Evolutionary conservation across 2,329 filamentous ascomycete genomes (phyloP).

Genomic region (Alternaria tenuissima): DNA sequence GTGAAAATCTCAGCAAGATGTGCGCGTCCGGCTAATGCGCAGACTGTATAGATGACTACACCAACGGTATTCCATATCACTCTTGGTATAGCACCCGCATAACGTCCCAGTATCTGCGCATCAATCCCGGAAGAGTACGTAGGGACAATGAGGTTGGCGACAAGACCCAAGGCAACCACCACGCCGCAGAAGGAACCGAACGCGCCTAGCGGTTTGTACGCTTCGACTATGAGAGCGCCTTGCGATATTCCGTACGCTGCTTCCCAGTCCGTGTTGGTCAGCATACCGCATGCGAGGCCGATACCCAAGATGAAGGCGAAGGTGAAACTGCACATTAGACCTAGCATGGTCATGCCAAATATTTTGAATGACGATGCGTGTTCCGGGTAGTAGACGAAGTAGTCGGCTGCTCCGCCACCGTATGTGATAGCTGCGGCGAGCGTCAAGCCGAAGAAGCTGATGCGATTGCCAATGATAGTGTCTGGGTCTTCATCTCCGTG

Average conservation of each 20-base stretch:
- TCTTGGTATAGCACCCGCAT: conserved; percentile 66
- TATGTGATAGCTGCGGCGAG: conserved; percentile 72
- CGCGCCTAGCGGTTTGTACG: conserved; percentile 64
- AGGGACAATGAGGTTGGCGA: conserved; percentile 71
- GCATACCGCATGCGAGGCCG: conserved; percentile 67
- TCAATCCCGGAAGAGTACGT: conserved; percentile 71
- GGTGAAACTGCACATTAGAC: conserved; percentile 66
- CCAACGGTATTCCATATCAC: conserved; percentile 71
- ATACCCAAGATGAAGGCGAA: conserved; percentile 70
- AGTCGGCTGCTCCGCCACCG: conserved; percentile 69
- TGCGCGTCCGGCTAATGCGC: conserved; percentile 68
- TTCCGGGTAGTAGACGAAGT: conserved; percentile 71
- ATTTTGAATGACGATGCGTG: conserved; percentile 61
- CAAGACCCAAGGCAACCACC: conserved; percentile 68
- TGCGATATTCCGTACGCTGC: conserved; percentile 66
- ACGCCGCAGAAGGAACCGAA: conserved; percentile 75
- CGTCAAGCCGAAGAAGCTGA: conserved; percentile 76
- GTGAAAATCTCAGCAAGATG: conserved; percentile 71
- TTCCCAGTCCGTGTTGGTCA: conserved; percentile 62
- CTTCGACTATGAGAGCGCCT: conserved; percentile 71
- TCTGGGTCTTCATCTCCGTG: conserved; percentile 56
- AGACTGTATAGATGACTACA: conserved; percentile 69
- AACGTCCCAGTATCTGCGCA: conserved; percentile 70
- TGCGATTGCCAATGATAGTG: conserved; percentile 64
- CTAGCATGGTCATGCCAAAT: conserved; percentile 65